A percentile compares a stretch with the other conserved stretches of the same genome.
These are phyloP conservation scores for Corynespora cassiicola DNA, from an alignment of 2,329 filamentous ascomycete genomes.

Conservation along the genomic window DNA sequence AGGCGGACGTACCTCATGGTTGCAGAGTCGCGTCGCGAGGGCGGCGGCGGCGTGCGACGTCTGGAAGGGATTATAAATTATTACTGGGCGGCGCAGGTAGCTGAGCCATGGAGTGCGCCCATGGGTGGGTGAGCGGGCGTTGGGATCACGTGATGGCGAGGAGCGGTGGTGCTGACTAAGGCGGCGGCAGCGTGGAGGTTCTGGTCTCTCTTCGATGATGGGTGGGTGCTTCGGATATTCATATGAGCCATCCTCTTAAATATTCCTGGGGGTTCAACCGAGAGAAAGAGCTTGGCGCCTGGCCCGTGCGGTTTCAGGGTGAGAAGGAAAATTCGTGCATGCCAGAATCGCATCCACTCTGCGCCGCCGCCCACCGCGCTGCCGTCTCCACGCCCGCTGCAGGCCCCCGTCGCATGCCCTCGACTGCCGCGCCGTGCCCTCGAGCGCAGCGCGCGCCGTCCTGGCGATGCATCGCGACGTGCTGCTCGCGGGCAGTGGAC, in stretches of 20 bases:
- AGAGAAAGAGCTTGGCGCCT: constrained; percentile 19
- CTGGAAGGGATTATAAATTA: constrained; percentile 34
- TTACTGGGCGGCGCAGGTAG: constrained; percentile 25
- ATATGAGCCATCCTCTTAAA: constrained; percentile 29
- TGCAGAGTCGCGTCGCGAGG: constrained; percentile 15
- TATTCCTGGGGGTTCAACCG: constrained; percentile 28
- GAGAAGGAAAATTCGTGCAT: constrained; percentile 32
- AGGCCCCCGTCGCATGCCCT: not conserved
- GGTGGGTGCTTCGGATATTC: constrained; percentile 39
- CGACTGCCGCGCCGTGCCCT: not conserved
- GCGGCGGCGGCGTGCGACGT: constrained; percentile 15
- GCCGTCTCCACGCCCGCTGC: not conserved
- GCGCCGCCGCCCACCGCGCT: constrained; percentile 12
- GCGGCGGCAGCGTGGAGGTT: constrained; percentile 30
- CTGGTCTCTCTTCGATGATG: constrained; percentile 36
- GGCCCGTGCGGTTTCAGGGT: constrained; percentile 36
- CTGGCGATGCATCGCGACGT: not conserved
- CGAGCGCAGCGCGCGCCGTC: not conserved
- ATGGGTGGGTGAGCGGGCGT: not conserved
- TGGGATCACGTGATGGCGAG: constrained; percentile 29
- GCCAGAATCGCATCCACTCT: not conserved
- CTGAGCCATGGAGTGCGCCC: constrained; percentile 28
- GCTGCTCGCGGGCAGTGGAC: constrained; percentile 1
- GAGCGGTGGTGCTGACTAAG: constrained; percentile 9
- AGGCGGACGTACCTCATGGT: constrained; percentile 38